Percentiles rank a stretch among this genome's conserved stretches.
These are phyloP conservation scores for Lizonia empirigonia DNA, from an alignment of 2,329 filamentous ascomycete species.

Conservation along the genomic window DNA sequence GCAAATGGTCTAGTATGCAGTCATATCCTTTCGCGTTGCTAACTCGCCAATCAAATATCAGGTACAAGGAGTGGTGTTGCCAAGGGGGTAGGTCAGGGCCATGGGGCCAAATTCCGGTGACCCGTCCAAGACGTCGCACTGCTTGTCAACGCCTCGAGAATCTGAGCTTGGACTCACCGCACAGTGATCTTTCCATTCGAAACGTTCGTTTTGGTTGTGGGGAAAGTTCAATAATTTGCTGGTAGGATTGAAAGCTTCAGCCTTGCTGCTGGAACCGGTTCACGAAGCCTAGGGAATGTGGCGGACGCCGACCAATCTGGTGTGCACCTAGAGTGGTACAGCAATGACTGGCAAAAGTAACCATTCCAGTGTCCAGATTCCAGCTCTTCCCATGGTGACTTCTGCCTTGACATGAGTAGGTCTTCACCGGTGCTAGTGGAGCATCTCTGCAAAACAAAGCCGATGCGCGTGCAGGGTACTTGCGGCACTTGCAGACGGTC, in stretches of 20 bases:
- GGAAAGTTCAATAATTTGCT: neutral
- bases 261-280: neutral
- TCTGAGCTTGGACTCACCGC: neutral
- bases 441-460: conserved; percentile 16
- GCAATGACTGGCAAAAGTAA: neutral
- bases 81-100: conserved; percentile 22
- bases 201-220: neutral
- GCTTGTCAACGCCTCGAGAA: conserved; percentile 13
- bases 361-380: neutral
- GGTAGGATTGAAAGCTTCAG: conserved; percentile 1
- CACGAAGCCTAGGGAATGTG: neutral
- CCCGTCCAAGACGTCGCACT: conserved; percentile 17
- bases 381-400: conserved; percentile 24
- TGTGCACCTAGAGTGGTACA: neutral
- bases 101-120: conserved; percentile 33
- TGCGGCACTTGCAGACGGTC: conserved; percentile 27
- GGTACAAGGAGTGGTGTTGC: conserved; percentile 2
- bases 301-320: neutral
- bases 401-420: conserved; percentile 39
- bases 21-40: neutral
- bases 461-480: conserved; percentile 13
- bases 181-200: neutral
- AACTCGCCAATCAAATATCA: conserved; percentile 12
- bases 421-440: conserved; percentile 44
- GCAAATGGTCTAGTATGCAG: neutral